phyloP scores from a whole-genome alignment of 306 rosid genomes.

The Bauhinia variegata region DNA sequence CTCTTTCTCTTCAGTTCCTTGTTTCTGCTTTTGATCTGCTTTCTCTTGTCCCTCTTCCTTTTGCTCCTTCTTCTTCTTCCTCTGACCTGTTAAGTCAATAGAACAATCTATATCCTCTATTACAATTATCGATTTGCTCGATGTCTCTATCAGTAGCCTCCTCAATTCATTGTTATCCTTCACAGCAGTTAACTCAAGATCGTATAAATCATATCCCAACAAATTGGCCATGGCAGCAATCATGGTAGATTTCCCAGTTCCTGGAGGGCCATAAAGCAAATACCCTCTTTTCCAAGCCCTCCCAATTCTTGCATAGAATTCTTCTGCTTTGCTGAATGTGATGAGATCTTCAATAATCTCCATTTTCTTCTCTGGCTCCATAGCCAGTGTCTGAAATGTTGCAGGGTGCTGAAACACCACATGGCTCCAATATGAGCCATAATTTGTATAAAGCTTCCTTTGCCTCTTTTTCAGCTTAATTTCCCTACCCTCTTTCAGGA shows the following conservation, averaged over 20 bases:
- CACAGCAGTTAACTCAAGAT: slow-evolving; percentile 67
- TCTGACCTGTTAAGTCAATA: slow-evolving; percentile 68
- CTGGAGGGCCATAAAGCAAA: slow-evolving; percentile 77
- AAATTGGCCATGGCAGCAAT: slow-evolving; percentile 82
- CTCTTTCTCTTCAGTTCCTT: slow-evolving; percentile 41
- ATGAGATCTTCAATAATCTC: slow-evolving; percentile 59
- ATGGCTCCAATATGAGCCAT: slow-evolving; percentile 64
- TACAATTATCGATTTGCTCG: slow-evolving; percentile 69
- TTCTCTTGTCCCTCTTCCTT: slow-evolving; percentile 40
- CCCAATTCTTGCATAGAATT: slow-evolving; percentile 62
- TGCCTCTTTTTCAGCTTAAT: slow-evolving; percentile 58
- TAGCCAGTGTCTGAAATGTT: slow-evolving; percentile 63
- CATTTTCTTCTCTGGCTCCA: slow-evolving; percentile 59
- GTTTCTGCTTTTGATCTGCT: slow-evolving; percentile 40
- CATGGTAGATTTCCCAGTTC: slow-evolving; percentile 85
- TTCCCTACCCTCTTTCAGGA: slow-evolving; percentile 63
- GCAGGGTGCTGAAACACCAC: slow-evolving; percentile 80
- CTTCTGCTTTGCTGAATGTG: slow-evolving; percentile 62
- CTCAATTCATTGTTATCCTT: slow-evolving; percentile 70
- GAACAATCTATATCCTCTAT: slow-evolving; percentile 85
- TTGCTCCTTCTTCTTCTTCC: slow-evolving; percentile 50
- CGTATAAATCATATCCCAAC: slow-evolving; percentile 72
- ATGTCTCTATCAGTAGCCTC: slow-evolving; percentile 62
- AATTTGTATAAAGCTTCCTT: slow-evolving; percentile 73
- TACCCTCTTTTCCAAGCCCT: slow-evolving; percentile 90